Conservation (phyloP, 768 basidiomycete genomes). For the Auricularia cornea region DNA sequence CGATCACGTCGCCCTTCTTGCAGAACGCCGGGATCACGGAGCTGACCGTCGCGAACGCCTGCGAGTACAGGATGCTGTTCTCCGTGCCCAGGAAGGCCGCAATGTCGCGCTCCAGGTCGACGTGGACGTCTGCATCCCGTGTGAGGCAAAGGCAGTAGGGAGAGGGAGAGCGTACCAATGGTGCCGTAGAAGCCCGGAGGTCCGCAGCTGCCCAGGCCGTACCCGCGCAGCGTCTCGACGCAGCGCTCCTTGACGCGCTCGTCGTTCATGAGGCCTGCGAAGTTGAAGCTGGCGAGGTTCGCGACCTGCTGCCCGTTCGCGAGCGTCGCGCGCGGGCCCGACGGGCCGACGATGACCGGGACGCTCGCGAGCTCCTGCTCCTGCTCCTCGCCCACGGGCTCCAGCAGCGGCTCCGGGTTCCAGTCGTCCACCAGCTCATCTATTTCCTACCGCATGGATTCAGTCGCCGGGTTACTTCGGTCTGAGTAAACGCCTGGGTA, state of each 20-base stretch:
- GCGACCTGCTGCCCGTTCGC: slow-evolving; percentile 63
- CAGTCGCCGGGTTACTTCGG: too few species aligned
- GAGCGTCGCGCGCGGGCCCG: slow-evolving; percentile 77
- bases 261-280: slow-evolving; percentile 81
- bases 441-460: slow-evolving; percentile 93
- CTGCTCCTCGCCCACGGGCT: slow-evolving; percentile 51
- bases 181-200: slow-evolving; percentile 97
- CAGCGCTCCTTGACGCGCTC: slow-evolving; percentile 81
- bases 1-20: slow-evolving; percentile 95
- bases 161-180: slow-evolving; percentile 50
- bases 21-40: slow-evolving; percentile 96
- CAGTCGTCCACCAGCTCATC: slow-evolving; percentile 96
- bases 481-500: too few species aligned
- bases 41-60: slow-evolving; percentile 84
- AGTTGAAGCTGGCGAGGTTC: slow-evolving; percentile 89
- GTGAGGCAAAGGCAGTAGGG: too few species aligned
- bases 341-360: slow-evolving; percentile 63
- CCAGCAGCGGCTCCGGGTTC: slow-evolving; percentile 75
- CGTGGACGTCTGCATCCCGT: slow-evolving; percentile 68
- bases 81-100: slow-evolving; percentile 88
- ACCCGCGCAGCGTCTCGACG: slow-evolving; percentile 74
- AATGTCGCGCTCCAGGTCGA: slow-evolving; percentile 79
- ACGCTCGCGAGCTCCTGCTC: slow-evolving; percentile 61
- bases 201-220: slow-evolving; percentile 91
- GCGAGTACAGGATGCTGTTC: slow-evolving; percentile 84